These are phyloP conservation scores for Rhizopus stolonifer DNA, from an alignment of 371 early-diverging fungal species.

Conservation along the genomic window DNA sequence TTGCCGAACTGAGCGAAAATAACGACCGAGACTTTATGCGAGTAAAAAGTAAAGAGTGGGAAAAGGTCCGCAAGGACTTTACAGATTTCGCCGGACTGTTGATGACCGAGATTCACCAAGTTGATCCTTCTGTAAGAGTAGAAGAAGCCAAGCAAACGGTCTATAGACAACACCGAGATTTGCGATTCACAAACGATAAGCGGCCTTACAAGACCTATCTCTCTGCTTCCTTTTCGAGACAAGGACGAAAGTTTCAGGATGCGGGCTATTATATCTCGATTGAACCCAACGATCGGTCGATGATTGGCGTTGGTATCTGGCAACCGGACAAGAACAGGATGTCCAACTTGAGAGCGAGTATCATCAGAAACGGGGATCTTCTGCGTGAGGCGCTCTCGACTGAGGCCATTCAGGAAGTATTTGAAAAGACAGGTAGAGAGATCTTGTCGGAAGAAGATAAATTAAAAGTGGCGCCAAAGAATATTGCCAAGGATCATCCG, in stretches of 20 bases:
- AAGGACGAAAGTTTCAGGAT: conserved; percentile 48
- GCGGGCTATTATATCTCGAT: conserved; percentile 53
- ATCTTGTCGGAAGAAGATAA: conserved; percentile 32
- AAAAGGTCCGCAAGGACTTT: conserved; percentile 43
- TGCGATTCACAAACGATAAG: conserved; percentile 59
- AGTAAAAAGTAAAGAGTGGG: conserved; percentile 35
- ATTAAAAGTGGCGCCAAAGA: conserved; percentile 25
- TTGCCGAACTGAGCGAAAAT: conserved; percentile 48
- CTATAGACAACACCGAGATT: conserved; percentile 56
- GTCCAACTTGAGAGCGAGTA: conserved; percentile 39
- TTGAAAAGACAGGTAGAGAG: conserved; percentile 42
- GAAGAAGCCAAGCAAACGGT: conserved; percentile 52
- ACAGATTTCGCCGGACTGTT: conserved; percentile 50
- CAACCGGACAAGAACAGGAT: conserved; percentile 36
- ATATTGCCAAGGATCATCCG: conserved; percentile 48
- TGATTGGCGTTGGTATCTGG: conserved; percentile 51
- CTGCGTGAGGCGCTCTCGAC: conserved; percentile 44
- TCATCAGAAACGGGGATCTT: conserved; percentile 41
- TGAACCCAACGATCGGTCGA: conserved; percentile 36
- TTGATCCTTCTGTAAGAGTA: conserved; percentile 47
- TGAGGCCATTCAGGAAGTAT: conserved; percentile 42
- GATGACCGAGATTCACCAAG: conserved; percentile 38
- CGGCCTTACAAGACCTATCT: conserved; percentile 54
- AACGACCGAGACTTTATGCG: conserved; percentile 57
- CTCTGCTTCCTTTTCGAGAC: conserved; percentile 47